Percentiles rank a stretch among this genome's conserved stretches.
phyloP scores from a whole-genome alignment of 345 rosid species.

The sweet orange (Citrus sinensis) region DNA sequence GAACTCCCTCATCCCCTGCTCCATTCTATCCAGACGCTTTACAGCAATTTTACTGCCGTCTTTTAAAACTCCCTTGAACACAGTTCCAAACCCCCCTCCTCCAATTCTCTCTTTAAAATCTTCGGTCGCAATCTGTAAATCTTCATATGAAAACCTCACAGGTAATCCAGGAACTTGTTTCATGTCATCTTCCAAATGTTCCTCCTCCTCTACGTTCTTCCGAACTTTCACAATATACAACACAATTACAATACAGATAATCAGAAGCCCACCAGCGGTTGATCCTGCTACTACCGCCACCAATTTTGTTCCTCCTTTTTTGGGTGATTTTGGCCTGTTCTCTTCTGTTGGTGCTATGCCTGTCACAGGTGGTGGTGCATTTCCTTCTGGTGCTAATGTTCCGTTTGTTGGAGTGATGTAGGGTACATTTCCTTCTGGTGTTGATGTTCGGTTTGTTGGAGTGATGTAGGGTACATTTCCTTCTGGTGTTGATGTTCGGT shows the following conservation, averaged over 20 bases:
- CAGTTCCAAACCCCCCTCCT: conserved; percentile 20
- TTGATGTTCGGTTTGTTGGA: no score
- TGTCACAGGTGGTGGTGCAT: background rate
- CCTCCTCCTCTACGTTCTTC: conserved; percentile 3
- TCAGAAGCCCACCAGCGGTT: background rate
- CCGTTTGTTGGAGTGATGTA: background rate
- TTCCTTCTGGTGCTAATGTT: background rate
- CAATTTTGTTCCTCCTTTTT: background rate
- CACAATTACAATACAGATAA: background rate
- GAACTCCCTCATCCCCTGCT: conserved; percentile 19
- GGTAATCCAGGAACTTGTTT: conserved; percentile 22
- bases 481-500: no score
- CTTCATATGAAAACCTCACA: conserved; percentile 13
- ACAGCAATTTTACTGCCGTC: conserved; percentile 21
- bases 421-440: no score
- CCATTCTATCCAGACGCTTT: conserved; percentile 10
- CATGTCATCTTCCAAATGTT: conserved; percentile 4
- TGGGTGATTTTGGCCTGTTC: background rate
- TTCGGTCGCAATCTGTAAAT: conserved; percentile 8
- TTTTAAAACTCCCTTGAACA: conserved; percentile 13
- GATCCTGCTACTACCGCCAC: conserved; percentile 5
- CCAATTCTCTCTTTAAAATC: conserved; percentile 16
- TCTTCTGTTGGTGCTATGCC: background rate
- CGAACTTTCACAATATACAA: background rate
- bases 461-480: no score